These are phyloP conservation scores for Liquidambar formosana DNA, from an alignment of 164 flowering plant species.

Conservation along the genomic window DNA sequence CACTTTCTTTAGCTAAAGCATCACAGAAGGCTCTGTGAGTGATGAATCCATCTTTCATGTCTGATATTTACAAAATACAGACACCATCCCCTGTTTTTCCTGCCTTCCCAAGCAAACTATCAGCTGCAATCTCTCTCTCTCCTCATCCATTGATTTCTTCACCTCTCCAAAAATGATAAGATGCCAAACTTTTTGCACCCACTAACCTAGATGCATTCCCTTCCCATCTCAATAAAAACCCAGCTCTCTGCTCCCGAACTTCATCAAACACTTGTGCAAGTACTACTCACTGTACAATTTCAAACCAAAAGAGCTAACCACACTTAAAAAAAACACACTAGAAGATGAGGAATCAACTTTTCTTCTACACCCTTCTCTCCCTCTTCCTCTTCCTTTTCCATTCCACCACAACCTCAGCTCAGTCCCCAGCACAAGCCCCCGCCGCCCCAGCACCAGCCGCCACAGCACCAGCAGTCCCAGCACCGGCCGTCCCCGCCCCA, in stretches of 20 bases:
- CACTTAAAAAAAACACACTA: background rate
- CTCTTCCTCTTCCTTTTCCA: conserved; percentile 15
- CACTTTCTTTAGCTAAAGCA: too few relatives aligned
- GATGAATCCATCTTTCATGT: too few relatives aligned
- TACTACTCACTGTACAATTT: too few relatives aligned
- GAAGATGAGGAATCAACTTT: background rate
- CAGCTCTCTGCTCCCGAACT: background rate
- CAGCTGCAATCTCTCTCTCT: conserved; percentile 1
- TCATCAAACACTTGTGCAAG: conserved; percentile 11
- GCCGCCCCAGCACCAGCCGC: conserved; percentile 1
- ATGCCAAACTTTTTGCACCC: conserved; percentile 7
- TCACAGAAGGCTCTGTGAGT: too few relatives aligned
- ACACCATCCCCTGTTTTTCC: conserved; percentile 6
- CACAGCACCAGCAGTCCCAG: background rate
- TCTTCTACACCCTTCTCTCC: conserved; percentile 2
- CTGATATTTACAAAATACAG: too few relatives aligned
- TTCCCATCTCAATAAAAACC: conserved; percentile 6
- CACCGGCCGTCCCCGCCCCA: background rate
- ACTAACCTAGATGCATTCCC: background rate
- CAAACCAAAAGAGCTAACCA: background rate
- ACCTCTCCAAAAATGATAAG: background rate
- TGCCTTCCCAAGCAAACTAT: conserved; percentile 25
- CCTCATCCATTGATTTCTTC: background rate
- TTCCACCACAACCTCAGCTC: conserved; percentile 24
- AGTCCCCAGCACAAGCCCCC: conserved; percentile 30